These are phyloP conservation scores for Ascochyta fabae DNA, from an alignment of 2,329 filamentous ascomycete genomes.

Conservation along the genomic window DNA sequence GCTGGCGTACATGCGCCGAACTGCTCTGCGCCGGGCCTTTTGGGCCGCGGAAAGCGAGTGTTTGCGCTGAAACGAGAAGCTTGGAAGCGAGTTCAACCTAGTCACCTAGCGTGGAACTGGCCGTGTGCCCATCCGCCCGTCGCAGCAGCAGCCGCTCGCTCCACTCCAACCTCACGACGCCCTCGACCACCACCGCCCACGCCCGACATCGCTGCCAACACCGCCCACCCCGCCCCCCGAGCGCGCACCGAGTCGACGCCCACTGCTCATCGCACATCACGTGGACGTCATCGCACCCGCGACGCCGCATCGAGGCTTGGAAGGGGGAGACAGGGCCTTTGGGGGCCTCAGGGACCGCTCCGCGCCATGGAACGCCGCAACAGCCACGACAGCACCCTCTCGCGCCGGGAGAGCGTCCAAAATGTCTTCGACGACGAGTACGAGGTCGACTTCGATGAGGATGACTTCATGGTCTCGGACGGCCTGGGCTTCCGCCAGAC, in stretches of 20 bases:
- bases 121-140: slow-evolving; percentile 24
- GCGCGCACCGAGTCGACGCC: slow-evolving; percentile 19
- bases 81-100: not conserved
- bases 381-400: slow-evolving; percentile 38
- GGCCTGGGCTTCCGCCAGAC: slow-evolving; percentile 56
- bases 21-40: not conserved
- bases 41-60: slow-evolving; percentile 7
- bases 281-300: slow-evolving; percentile 21
- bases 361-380: slow-evolving; percentile 50
- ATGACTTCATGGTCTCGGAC: slow-evolving; percentile 52
- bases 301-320: slow-evolving; percentile 28
- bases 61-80: slow-evolving; percentile 35
- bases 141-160: slow-evolving; percentile 18
- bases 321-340: slow-evolving; percentile 37
- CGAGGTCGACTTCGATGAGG: slow-evolving; percentile 49
- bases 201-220: slow-evolving; percentile 26
- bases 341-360: slow-evolving; percentile 39
- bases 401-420: slow-evolving; percentile 39
- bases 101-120: slow-evolving; percentile 28
- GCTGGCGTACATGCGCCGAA: not conserved
- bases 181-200: slow-evolving; percentile 27
- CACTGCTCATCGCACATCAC: slow-evolving; percentile 6
- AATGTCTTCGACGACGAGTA: slow-evolving; percentile 59
- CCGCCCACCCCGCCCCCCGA: slow-evolving; percentile 16
- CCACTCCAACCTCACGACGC: slow-evolving; percentile 30